Percentiles rank a stretch among this genome's conserved stretches.
Evolutionary conservation across 768 basidiomycete species (phyloP).

Genomic region (Leucosporidium scottii): DNA sequence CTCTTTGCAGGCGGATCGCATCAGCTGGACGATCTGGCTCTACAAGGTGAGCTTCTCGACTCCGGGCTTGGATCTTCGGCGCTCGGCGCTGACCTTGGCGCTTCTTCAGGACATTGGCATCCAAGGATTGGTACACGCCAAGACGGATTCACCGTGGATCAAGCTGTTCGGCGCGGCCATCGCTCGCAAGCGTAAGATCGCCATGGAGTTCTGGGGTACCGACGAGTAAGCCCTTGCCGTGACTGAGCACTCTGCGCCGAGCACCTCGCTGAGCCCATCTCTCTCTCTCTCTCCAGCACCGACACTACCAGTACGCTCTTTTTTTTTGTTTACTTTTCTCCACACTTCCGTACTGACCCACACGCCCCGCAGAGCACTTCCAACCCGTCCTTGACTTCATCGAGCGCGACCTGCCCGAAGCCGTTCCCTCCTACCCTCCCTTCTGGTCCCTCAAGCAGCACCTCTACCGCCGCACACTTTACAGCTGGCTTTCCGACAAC

Average conservation of each 20-base stretch:
- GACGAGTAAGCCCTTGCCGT: conserved; percentile 47
- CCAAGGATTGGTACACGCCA: conserved; percentile 74
- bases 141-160: conserved; percentile 64
- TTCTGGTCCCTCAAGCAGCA: conserved; percentile 5
- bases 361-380: background rate
- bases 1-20: conserved; percentile 43
- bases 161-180: conserved; percentile 49
- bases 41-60: conserved; percentile 50
- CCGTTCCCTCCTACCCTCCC: background rate
- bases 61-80: background rate
- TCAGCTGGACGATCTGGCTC: conserved; percentile 71
- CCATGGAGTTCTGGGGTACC: conserved; percentile 70
- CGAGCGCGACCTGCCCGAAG: background rate
- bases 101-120: conserved; percentile 42
- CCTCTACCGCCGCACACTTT: background rate
- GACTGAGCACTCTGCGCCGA: background rate
- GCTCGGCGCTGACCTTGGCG: background rate
- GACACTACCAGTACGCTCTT: background rate
- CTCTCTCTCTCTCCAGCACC: background rate
- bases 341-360: background rate
- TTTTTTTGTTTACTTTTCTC: too few species aligned
- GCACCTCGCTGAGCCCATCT: background rate
- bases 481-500: conserved; percentile 43
- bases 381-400: conserved; percentile 1
- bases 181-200: conserved; percentile 70